Conservation (phyloP, 768 basidiomycete species). For the Tricholoma terreum region DNA sequence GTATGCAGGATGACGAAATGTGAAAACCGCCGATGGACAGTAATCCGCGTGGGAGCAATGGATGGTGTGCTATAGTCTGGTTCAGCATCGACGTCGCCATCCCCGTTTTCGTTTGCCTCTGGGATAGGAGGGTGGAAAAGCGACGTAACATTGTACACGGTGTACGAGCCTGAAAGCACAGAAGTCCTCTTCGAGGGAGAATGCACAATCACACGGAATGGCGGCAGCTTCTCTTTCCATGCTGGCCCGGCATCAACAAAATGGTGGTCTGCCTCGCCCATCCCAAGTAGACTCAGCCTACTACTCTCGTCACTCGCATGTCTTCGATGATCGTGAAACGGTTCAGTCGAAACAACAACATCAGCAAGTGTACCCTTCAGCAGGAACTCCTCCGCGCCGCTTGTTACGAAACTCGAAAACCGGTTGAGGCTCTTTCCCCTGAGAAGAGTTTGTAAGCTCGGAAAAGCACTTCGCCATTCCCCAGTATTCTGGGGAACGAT, state of each 20-base stretch:
- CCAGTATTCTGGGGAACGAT: slow-evolving; percentile 67
- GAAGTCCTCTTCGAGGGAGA: slow-evolving; percentile 77
- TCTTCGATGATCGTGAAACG: slow-evolving; percentile 20
- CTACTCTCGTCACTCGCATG: slow-evolving; percentile 32
- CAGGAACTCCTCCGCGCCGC: slow-evolving; percentile 81
- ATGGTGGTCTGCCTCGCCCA: slow-evolving; percentile 63
- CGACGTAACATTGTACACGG: slow-evolving; percentile 73
- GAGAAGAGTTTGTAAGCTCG: slow-evolving; percentile 70
- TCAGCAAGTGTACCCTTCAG: slow-evolving; percentile 57
- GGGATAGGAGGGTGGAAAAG: slow-evolving; percentile 45
- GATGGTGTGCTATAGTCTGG: slow-evolving; percentile 18
- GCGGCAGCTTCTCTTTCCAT: slow-evolving; percentile 73
- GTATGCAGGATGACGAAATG: slow-evolving; percentile 80
- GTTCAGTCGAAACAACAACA: slow-evolving; percentile 16
- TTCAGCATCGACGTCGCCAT: slow-evolving; percentile 13
- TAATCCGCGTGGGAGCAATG: slow-evolving; percentile 51
- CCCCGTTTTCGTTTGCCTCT: slow-evolving; percentile 9
- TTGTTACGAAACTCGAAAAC: slow-evolving; percentile 85
- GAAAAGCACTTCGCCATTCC: slow-evolving; percentile 57
- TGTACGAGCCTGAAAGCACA: slow-evolving; percentile 66
- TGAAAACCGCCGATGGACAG: slow-evolving; percentile 79
- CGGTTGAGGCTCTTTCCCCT: slow-evolving; percentile 78
- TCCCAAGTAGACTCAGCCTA: slow-evolving; percentile 36
- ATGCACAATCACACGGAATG: slow-evolving; percentile 73
- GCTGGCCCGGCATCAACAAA: slow-evolving; percentile 66